Evolutionary conservation across 164 flowering plant genomes (phyloP).

Genomic region (Nelumbo lutea): DNA sequence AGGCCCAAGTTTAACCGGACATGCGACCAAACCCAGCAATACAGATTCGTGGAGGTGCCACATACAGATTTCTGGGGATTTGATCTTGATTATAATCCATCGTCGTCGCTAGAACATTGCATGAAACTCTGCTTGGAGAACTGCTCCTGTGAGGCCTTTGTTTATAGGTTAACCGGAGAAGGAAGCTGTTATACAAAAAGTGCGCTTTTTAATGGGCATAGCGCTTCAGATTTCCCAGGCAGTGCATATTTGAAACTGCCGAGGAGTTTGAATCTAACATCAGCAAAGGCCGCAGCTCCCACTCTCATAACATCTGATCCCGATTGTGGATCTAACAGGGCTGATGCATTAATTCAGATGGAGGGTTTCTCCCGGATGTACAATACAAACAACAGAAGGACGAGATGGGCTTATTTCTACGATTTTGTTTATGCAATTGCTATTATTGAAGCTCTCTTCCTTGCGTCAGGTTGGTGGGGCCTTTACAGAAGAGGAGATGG

Average conservation of each 20-base stretch:
- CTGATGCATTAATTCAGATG: no score
- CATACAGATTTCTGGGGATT: background rate
- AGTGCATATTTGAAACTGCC: background rate
- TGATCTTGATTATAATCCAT: background rate
- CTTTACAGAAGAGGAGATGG: background rate
- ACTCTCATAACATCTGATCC: background rate
- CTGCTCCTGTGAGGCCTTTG: background rate
- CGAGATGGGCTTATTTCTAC: background rate
- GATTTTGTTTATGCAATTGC: conserved; percentile 14
- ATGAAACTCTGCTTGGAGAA: background rate
- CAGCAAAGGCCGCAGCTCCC: background rate
- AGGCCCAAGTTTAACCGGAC: conserved; percentile 16
- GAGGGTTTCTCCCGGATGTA: no score
- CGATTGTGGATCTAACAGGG: background rate
- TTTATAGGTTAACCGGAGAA: background rate
- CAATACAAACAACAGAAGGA: no score
- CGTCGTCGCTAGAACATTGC: background rate
- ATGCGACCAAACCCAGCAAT: background rate
- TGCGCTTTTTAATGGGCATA: background rate
- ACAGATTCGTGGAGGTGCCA: conserved; percentile 3
- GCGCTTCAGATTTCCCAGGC: background rate
- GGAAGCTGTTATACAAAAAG: background rate
- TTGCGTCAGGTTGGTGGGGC: conserved; percentile 11
- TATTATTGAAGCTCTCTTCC: conserved; percentile 10
- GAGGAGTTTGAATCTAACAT: background rate